Percentiles rank a stretch among this genome's conserved stretches.
These are phyloP conservation scores for Gossypium australe DNA, from an alignment of 345 rosid species.

Conservation along the genomic window DNA sequence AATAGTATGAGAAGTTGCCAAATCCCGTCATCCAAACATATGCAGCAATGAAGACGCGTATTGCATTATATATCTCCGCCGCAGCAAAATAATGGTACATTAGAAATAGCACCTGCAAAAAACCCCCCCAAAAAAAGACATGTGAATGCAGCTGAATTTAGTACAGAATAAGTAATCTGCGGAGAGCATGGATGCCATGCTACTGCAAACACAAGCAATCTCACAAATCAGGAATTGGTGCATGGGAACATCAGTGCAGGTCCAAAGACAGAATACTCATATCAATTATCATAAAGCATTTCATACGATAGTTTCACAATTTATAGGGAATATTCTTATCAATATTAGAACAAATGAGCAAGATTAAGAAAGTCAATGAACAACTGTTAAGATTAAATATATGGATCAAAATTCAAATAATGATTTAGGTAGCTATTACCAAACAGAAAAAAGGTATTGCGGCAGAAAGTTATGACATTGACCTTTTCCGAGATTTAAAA, in stretches of 20 bases:
- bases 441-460: background rate
- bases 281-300: background rate
- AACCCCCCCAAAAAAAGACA: background rate
- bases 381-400: background rate
- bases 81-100: slow-evolving; percentile 98
- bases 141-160: slow-evolving; percentile 1
- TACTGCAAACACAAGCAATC: slow-evolving; percentile 4
- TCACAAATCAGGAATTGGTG: background rate
- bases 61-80: slow-evolving; percentile 83
- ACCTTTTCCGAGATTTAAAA: background rate
- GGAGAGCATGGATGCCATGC: background rate
- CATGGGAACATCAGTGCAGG: background rate
- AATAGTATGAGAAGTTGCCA: slow-evolving; percentile 94
- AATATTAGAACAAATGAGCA: background rate
- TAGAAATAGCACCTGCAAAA: slow-evolving; percentile 78
- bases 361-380: background rate
- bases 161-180: background rate
- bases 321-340: background rate
- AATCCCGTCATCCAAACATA: slow-evolving; percentile 99
- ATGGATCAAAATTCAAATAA: background rate
- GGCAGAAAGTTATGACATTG: background rate
- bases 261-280: slow-evolving; percentile 2
- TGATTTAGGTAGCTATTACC: background rate
- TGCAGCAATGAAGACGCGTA: slow-evolving; percentile 93
- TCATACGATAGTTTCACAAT: background rate